These are phyloP conservation scores for Annulohypoxylon maeteangense DNA, from an alignment of 495 filamentous ascomycete species.

Conservation along the genomic window DNA sequence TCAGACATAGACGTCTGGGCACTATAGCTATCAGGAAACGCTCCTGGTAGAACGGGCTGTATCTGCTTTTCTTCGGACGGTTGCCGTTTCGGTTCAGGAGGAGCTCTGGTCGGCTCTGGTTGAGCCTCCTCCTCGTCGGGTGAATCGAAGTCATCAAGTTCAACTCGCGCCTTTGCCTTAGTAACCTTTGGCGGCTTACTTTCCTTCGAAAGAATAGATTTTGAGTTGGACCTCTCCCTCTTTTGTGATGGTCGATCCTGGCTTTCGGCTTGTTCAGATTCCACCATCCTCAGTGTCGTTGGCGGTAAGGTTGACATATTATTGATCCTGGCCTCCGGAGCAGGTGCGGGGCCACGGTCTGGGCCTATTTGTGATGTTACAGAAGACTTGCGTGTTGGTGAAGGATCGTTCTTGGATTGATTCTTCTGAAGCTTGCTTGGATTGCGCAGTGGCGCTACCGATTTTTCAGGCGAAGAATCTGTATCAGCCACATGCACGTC, in stretches of 20 bases:
- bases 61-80: conserved; percentile 27
- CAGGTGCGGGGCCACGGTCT: conserved; percentile 45
- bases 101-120: conserved; percentile 40
- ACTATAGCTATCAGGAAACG: conserved; percentile 54
- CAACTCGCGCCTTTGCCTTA: conserved; percentile 59
- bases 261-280: conserved; percentile 61
- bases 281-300: conserved; percentile 70
- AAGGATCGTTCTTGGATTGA: conserved; percentile 63
- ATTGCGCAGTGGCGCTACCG: conserved; percentile 62
- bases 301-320: conserved; percentile 58
- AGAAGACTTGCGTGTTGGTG: conserved; percentile 59
- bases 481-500: conserved; percentile 54
- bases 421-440: conserved; percentile 82
- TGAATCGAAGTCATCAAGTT: conserved; percentile 64
- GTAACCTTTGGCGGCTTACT: conserved; percentile 62
- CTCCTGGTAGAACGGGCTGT: conserved; percentile 46
- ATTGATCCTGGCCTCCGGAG: conserved; percentile 53
- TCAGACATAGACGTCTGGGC: conserved; percentile 42
- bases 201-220: conserved; percentile 51
- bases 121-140: conserved; percentile 54
- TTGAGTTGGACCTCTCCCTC: conserved; percentile 43
- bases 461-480: conserved; percentile 48
- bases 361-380: conserved; percentile 36
- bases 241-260: conserved; percentile 52
- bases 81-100: conserved; percentile 36